Percentiles rank a stretch among this genome's conserved stretches.
Conservation (phyloP, 2,329 filamentous ascomycete genomes). For the Hypoxylon sp. region DNA sequence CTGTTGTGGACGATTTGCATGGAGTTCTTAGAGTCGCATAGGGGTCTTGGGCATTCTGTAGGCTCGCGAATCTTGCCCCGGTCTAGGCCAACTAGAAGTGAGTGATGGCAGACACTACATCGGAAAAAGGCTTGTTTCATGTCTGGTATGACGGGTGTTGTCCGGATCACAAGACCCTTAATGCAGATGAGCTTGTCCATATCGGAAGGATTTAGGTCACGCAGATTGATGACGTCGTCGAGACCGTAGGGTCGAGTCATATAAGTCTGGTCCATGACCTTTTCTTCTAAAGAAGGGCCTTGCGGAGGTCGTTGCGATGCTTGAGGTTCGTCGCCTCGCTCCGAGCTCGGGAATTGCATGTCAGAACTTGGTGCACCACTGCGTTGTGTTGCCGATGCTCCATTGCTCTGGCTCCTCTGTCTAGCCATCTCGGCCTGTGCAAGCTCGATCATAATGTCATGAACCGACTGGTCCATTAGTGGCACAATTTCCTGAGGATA, state of each 20-base stretch:
- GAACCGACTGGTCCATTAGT: constrained; percentile 94
- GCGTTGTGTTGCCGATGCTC: constrained; percentile 65
- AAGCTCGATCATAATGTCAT: constrained; percentile 93
- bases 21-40: constrained; percentile 89
- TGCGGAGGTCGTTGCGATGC: constrained; percentile 61
- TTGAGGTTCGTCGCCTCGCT: constrained; percentile 69
- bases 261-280: constrained; percentile 84
- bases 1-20: constrained; percentile 99
- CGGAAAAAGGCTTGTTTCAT: constrained; percentile 99
- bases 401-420: constrained; percentile 64
- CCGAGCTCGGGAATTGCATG: constrained; percentile 84
- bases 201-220: constrained; percentile 93
- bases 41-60: constrained; percentile 85
- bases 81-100: constrained; percentile 90
- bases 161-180: constrained; percentile 95
- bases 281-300: constrained; percentile 77
- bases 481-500: constrained; percentile 98
- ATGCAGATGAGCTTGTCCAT: constrained; percentile 97
- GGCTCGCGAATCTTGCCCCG: constrained; percentile 97
- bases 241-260: constrained; percentile 91
- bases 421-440: constrained; percentile 84
- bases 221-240: constrained; percentile 88
- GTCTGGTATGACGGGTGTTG: constrained; percentile 96
- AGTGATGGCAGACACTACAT: constrained; percentile 93
- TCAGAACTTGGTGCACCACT: constrained; percentile 77